These are phyloP conservation scores for Elasticomyces elasticus DNA, from an alignment of 495 filamentous ascomycete species.

Conservation along the genomic window DNA sequence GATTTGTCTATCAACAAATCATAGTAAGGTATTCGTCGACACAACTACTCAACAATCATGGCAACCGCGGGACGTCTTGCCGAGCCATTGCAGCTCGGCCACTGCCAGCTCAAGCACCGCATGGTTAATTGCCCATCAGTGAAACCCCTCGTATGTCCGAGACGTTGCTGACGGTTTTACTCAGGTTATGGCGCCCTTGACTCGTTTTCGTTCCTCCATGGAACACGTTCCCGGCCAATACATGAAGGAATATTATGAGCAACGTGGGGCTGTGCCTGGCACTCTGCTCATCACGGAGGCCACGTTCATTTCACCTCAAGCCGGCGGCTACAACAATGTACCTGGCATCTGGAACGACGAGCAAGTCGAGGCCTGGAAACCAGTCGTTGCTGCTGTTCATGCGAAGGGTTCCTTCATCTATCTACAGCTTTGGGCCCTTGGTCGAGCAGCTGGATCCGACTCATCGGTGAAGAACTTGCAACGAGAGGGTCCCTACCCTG, in stretches of 20 bases:
- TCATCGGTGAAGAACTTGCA: constrained; percentile 35
- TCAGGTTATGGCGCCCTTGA: constrained; percentile 20
- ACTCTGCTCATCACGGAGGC: constrained; percentile 56
- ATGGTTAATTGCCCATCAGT: too few species aligned
- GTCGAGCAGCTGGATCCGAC: constrained; percentile 43
- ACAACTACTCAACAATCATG: neutral
- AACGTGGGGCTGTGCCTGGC: constrained; percentile 51
- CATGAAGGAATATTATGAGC: constrained; percentile 49
- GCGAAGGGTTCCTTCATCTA: constrained; percentile 52
- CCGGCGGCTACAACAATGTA: constrained; percentile 44
- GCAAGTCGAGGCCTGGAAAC: constrained; percentile 54
- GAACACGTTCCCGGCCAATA: constrained; percentile 33
- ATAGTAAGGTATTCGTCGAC: neutral
- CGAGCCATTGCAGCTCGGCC: constrained; percentile 14
- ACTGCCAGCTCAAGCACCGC: constrained; percentile 18
- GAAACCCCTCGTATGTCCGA: too few species aligned
- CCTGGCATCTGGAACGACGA: constrained; percentile 55
- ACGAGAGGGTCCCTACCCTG: constrained; percentile 26
- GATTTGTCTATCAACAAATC: too few species aligned
- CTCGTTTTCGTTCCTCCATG: constrained; percentile 16
- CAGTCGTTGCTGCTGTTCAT: constrained; percentile 58
- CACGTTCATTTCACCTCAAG: constrained; percentile 48
- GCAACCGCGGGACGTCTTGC: constrained; percentile 1
- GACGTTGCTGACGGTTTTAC: too few species aligned
- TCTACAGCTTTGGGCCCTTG: constrained; percentile 58